Evolutionary conservation across 1,284 basidiomycete genomes (phyloP), one percentile per base, ranked within the genome.

Genomic region (Waitea zeae): DNA sequence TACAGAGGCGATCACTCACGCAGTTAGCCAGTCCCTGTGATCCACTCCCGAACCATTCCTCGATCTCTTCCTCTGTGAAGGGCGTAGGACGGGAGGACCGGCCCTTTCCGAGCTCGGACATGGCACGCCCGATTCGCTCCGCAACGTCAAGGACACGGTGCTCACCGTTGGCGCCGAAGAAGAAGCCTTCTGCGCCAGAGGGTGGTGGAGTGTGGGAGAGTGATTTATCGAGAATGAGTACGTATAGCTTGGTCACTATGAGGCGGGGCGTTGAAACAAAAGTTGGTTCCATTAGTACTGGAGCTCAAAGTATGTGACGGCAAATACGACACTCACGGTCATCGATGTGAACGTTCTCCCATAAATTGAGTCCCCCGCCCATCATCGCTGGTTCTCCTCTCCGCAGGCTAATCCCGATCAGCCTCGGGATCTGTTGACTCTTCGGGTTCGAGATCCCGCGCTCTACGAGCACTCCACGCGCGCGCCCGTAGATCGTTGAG

Each of bases 131-230:
- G 17, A 66, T 30, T 30, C 7, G 9, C 29, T 11, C 29, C 5
- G 49, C 48, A 15, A 65, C 41, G 15, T 57, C 49, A 36, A 52
- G 49, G 41, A 58, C 46, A 15, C 43, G 46, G 40, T 63, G 55
- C 40, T 67, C 62, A 31, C 59, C 62, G 36, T 58, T 60, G 43
- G 62, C 62, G 13, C 46, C 57, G 43, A 65, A 64, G 45, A 63
- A 67, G 42, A 54, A 65, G 1, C 66, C 66, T 6, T 59, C 50
- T 13, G 50, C 50, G 7, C 65, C 66, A 36, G 66, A 44, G 32
- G 49, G 37, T 4, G 12, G 29, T 7, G 42, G 43, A 12, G 44
- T 39, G 32, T 46, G 37, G 6, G 19, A 17, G 5, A 7, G 29
- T 13, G 47, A 38, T 2, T 37, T 39, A 30, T 51, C 44, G 29